Base-by-base conservation (phyloP, 179 eudicot genomes). In the Gypsophila paniculata region DNA sequence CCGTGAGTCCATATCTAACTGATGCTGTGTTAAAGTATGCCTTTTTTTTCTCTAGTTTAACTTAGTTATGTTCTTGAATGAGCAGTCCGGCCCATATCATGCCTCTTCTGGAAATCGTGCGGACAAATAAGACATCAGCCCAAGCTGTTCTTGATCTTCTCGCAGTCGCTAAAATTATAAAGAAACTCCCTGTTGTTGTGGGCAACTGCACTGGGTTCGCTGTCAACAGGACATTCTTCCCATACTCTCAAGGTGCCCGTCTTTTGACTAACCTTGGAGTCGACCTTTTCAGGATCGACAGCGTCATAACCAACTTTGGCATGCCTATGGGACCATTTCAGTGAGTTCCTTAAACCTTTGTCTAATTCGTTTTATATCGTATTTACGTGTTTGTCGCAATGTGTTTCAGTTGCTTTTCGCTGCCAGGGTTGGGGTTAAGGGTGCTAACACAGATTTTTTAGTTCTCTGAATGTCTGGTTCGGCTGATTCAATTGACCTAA, bases 201-300 rank as follows among this genome's bases (percentile, higher is more conserved):
- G 97, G 98, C 68, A 91, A 91, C 74, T 93, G 98, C 84, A 84
- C 93, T 7, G 98, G 93, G 36, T 93, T 93, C 89, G 97, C 97
- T 38, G 98, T 93, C 79, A 93, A 89, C 61, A 88, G 98, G 71
- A 84, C 95, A 67, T 93, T 91, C 75, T 93, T 91, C 70, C 98
- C 98, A 10, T 93, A 93, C 82, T 18, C 74, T 19, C 96, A 89
- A 80, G 75, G 93, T 71, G 96, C 98, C 68, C 86, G 83, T 46
- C 68, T 89, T 59, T 78, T 93, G 83, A 84, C 78, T 61, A 82
- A 89, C 77, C 64, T 89, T 67, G 98, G 98, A 11, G 96, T 93
- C 25, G 97, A 93, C 74, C 69, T 88, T 62, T 93, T 85, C 83
- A 86, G 96, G 81, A 82, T 93, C 38, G 98, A 93, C 77, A 81